A percentile compares a stretch with the other conserved stretches of the same genome.
Conservation (phyloP, 1,284 basidiomycete genomes). For the Ganoderma boninense region DNA sequence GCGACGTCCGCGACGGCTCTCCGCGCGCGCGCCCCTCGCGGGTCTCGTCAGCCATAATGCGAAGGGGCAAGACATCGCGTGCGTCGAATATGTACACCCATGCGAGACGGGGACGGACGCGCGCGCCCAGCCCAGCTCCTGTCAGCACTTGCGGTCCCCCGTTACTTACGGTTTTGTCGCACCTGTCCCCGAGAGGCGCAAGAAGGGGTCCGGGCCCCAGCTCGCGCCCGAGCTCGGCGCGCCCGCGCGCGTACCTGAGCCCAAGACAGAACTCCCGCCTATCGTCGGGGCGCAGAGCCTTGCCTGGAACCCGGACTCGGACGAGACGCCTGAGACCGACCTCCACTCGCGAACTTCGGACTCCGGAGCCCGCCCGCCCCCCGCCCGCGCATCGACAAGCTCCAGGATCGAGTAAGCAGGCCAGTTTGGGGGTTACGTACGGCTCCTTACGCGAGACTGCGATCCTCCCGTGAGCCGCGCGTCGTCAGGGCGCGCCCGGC, state of each 20-base stretch:
- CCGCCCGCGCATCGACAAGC: no score
- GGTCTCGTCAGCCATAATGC: not conserved
- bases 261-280: not conserved
- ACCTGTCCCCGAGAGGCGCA: not conserved
- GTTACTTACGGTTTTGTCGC: not conserved
- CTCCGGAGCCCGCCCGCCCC: no score
- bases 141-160: not conserved
- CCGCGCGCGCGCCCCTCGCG: not conserved
- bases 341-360: no score
- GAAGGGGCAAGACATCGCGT: not conserved
- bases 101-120: not conserved
- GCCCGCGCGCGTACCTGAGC: not conserved
- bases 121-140: not conserved
- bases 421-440: no score
- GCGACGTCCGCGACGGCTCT: not conserved
- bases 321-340: not conserved
- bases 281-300: not conserved
- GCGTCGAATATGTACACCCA: not conserved
- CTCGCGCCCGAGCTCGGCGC: not conserved
- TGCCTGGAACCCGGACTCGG: not conserved
- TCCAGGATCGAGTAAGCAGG: no score
- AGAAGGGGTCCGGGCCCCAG: not conserved
- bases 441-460: not conserved
- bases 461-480: conserved; percentile 8
- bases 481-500: conserved; percentile 5